Base-by-base conservation (phyloP, 495 filamentous ascomycete genomes). In the Chaetomium cochliodes region DNA sequence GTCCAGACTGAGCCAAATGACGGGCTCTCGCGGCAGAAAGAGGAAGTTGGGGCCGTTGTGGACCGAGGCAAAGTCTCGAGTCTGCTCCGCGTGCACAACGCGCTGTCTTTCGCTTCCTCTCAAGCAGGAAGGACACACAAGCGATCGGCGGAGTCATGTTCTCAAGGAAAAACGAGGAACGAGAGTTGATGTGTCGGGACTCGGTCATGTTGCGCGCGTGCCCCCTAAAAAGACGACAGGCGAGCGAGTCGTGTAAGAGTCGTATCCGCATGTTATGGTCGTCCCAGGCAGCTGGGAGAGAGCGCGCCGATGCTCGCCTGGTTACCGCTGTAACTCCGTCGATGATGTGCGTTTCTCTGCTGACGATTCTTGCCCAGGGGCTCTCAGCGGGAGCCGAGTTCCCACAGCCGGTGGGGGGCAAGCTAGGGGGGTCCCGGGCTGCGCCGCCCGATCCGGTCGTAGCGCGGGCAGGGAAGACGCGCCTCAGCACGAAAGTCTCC, bases 381-480 rank as follows among this genome's bases (percentile, higher is more conserved):
- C 39, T 58, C 18, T 18, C 58, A 22, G 16, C 26, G 28, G 62
- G 53, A 49, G 42, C 58, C 26, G 53, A 47, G 47, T 39, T 52
- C 30, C 41, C 41, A 63, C 28, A 55, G 51, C 22, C 44, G 58
- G 55, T 18, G 13, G 28, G 52, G 30, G 22, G 33, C 33, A 12
- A 37, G 58, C 62, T 39, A 58, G 64, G 60, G n/a, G 15, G 15
- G 26, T 37, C 60, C 53, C 51, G 44, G 41, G 12, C 15, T 65
- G 62, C 53, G 57, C 66, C 37, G 60, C 67, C 72, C 67, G 72
- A 74, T 74, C 67, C 69, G 67, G 71, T 68, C 23, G 63, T 60
- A 66, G 68, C 56, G 68, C 68, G 65, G 60, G 30, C 66, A 69
- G 63, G 59, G 64, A 41, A 63, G 58, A 63, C 44, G 63, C 51